A percentile compares a stretch with the other conserved stretches of the same genome.
phyloP scores from a whole-genome alignment of 768 basidiomycete genomes.

The Tulasnella sp. region DNA sequence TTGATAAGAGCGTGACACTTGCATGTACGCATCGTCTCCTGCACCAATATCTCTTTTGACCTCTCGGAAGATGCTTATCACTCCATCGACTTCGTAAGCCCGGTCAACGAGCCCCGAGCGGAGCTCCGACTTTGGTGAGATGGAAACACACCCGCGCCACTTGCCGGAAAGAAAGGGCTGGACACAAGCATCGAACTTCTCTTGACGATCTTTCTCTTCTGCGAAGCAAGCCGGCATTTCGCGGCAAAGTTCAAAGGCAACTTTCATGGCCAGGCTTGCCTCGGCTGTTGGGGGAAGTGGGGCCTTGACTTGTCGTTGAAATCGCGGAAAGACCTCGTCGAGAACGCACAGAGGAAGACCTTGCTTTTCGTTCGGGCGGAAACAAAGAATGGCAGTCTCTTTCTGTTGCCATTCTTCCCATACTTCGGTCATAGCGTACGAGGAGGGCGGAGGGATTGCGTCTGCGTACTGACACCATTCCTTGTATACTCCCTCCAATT shows the following conservation, averaged over 20 bases:
- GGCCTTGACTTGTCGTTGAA: not conserved
- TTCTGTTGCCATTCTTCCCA: not conserved
- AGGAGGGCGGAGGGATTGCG: not conserved
- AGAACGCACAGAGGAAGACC: slow-evolving; percentile 4
- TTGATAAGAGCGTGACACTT: not conserved
- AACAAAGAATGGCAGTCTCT: not conserved
- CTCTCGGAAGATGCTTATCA: not conserved
- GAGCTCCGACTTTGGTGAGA: not conserved
- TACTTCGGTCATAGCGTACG: not conserved
- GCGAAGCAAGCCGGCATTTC: not conserved
- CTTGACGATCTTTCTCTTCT: not conserved
- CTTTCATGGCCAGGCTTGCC: not conserved
- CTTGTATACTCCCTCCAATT: not conserved
- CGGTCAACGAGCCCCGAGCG: not conserved
- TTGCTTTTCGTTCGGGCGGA: not conserved
- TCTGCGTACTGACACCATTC: not conserved
- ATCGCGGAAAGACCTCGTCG: not conserved
- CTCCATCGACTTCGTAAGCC: not conserved
- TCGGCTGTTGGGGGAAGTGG: not conserved
- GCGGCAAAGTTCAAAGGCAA: not conserved
- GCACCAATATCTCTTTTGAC: slow-evolving; percentile 1
- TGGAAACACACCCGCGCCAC: not conserved
- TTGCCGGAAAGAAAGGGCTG: not conserved
- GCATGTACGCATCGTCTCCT: slow-evolving; percentile 5
- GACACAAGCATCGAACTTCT: not conserved